phyloP scores from a whole-genome alignment of 768 basidiomycete genomes.

The Erythrobasidium yunnanense region DNA sequence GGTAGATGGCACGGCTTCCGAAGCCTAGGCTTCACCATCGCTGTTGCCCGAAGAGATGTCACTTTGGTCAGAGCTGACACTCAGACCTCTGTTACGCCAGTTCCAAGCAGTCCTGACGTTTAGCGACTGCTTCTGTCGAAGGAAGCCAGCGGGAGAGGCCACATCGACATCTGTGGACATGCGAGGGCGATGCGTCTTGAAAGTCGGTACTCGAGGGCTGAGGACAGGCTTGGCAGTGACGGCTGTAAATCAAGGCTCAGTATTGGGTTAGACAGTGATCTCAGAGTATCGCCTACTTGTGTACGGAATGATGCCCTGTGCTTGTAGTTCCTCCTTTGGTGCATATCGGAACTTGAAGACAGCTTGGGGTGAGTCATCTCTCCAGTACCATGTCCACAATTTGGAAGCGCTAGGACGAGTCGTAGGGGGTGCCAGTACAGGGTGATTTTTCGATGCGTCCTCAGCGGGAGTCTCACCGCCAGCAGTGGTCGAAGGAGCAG shows the following conservation, averaged over 20 bases:
- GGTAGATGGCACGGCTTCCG: neutral
- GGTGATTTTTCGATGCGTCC: conserved; percentile 13
- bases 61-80: neutral
- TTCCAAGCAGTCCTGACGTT: neutral
- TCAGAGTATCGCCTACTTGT: neutral
- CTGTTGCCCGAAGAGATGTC: neutral
- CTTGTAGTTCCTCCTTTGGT: conserved; percentile 16
- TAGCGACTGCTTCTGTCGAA: neutral
- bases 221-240: neutral
- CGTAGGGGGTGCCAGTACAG: conserved; percentile 16
- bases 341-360: conserved; percentile 21
- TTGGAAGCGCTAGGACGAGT: conserved; percentile 2
- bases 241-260: neutral
- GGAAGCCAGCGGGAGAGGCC: neutral
- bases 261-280: neutral
- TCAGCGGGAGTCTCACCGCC: neutral
- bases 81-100: neutral
- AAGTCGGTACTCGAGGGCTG: neutral
- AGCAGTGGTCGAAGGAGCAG: neutral
- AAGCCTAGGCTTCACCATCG: neutral
- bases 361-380: conserved; percentile 12
- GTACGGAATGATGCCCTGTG: conserved; percentile 22
- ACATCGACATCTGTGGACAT: neutral
- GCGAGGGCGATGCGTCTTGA: neutral
- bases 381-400: conserved; percentile 26